Evolutionary conservation across 306 rosid species (phyloP).

Genomic region (Prunus padus): DNA sequence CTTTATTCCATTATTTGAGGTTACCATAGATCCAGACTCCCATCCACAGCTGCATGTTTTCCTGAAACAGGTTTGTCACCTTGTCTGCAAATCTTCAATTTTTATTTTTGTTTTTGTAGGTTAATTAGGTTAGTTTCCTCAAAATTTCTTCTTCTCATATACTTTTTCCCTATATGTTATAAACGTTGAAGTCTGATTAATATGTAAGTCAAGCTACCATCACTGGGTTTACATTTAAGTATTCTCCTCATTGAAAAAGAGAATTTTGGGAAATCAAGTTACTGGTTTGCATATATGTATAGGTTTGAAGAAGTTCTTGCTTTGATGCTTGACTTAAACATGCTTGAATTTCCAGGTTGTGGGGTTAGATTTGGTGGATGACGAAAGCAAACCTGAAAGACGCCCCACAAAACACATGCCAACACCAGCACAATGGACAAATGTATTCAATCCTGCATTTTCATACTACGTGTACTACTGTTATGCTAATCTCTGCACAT

Average conservation of each 20-base stretch:
- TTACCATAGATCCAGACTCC: slow-evolving; percentile 91
- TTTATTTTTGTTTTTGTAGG: background rate
- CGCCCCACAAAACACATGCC: slow-evolving; percentile 99
- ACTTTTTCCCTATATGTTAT: background rate
- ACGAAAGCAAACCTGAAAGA: slow-evolving; percentile 94
- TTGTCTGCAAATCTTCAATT: slow-evolving; percentile 1
- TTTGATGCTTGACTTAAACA: background rate
- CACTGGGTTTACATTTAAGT: background rate
- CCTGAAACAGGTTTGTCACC: slow-evolving; percentile 71
- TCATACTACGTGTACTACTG: slow-evolving; percentile 95
- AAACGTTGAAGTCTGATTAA: background rate
- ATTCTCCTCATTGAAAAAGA: background rate
- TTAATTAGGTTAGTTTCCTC: background rate
- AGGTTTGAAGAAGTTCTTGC: background rate
- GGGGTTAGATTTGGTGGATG: slow-evolving; percentile 95
- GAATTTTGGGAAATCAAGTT: background rate
- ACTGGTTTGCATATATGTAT: background rate
- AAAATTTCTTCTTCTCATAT: background rate
- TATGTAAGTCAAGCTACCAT: background rate
- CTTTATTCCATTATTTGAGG: slow-evolving; percentile 94
- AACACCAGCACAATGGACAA: slow-evolving; percentile 95
- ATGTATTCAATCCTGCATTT: slow-evolving; percentile 92
- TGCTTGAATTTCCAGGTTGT: slow-evolving; percentile 61
- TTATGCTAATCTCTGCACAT: slow-evolving; percentile 87
- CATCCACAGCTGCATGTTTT: slow-evolving; percentile 97